Evolutionary conservation across 2,329 filamentous ascomycete species (phyloP), one percentile per base, ranked within the genome.

Genomic region (Aciculosporium take): DNA sequence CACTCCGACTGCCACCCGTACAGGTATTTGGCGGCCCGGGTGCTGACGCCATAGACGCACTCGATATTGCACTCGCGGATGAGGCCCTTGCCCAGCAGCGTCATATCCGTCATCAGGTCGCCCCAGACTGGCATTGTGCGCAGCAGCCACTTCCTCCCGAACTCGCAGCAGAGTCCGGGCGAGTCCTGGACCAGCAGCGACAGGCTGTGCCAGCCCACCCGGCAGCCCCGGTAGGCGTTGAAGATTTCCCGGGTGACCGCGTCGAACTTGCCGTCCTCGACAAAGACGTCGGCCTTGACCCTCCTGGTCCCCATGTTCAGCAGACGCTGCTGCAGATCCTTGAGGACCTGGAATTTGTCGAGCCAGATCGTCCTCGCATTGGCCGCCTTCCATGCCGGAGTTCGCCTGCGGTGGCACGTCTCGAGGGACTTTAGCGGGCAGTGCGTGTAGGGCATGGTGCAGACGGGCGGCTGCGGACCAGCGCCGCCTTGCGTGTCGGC

Each of bases 31-130:
- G 51, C 29, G 7, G 17, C 28, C 1, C 39, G 37, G 0, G 18
- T n/a, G 13, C 34, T 39, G n/a, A 49, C 31, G 7, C 45, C 44
- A 34, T 53, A 53, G 0, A 42, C n/a, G 5, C 15, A 10, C 2
- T 1, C 2, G 7, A 38, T 33, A 21, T 32, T 20, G 9, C 20
- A 12, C 8, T 37, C 18, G 28, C 4, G 2, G 23, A 42, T 30
- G 29, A 28, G 35, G n/a, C 8, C 4, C 34, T 33, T 42, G 17
- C 7, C 3, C 6, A n/a, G 7, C 34, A 42, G 21, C 7, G 28
- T 21, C 6, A 33, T 15, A 18, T 42, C 40, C 7, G 40, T 38
- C 28, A 37, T 20, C 15, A 42, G 21, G 17, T 42, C 40, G 18
- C 40, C 40, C 40, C 34, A 42, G 13, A 37, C 3, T 9, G 40